Percentiles rank a stretch among this genome's conserved stretches.
Evolutionary conservation across 768 basidiomycete genomes (phyloP).

Genomic region (Royoungia palumana): DNA sequence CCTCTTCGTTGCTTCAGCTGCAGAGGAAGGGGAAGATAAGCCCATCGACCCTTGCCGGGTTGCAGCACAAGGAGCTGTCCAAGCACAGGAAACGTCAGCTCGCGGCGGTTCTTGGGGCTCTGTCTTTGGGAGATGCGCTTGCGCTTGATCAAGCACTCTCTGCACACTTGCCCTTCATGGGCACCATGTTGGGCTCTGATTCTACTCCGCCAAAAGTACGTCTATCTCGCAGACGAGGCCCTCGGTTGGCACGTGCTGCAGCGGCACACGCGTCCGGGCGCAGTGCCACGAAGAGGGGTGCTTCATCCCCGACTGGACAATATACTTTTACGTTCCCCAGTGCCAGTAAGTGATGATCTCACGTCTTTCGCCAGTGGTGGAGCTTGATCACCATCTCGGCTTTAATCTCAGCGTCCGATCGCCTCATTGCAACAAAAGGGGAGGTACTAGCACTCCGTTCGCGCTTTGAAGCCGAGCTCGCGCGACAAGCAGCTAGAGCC

Average conservation of each 20-base stretch:
- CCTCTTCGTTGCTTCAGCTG: conserved; percentile 19
- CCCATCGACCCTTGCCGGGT: conserved; percentile 60
- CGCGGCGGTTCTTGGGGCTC: conserved; percentile 62
- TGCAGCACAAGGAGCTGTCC: conserved; percentile 74
- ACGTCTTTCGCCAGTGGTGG: conserved; percentile 18
- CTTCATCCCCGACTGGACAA: conserved; percentile 46
- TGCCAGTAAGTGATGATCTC: conserved; percentile 60
- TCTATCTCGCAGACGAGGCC: conserved; percentile 51
- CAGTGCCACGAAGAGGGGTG: conserved; percentile 22
- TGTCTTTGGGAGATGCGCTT: conserved; percentile 65
- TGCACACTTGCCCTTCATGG: conserved; percentile 33
- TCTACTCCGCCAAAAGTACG: conserved; percentile 39
- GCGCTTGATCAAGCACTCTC: conserved; percentile 78
- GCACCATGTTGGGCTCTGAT: conserved; percentile 35
- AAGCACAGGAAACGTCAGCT: conserved; percentile 68
- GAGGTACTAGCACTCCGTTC: conserved; percentile 64
- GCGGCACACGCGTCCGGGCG: conserved; percentile 17
- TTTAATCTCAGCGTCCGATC: conserved; percentile 59
- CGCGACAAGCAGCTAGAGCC: conserved; percentile 60
- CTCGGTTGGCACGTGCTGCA: conserved; percentile 49
- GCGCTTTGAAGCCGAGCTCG: conserved; percentile 72
- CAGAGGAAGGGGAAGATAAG: conserved; percentile 46
- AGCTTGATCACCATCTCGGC: conserved; percentile 28
- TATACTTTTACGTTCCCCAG: conserved; percentile 65
- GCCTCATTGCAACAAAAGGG: conserved; percentile 62